Conservation (phyloP, 345 rosid genomes). For the Nephelium lappaceum region DNA sequence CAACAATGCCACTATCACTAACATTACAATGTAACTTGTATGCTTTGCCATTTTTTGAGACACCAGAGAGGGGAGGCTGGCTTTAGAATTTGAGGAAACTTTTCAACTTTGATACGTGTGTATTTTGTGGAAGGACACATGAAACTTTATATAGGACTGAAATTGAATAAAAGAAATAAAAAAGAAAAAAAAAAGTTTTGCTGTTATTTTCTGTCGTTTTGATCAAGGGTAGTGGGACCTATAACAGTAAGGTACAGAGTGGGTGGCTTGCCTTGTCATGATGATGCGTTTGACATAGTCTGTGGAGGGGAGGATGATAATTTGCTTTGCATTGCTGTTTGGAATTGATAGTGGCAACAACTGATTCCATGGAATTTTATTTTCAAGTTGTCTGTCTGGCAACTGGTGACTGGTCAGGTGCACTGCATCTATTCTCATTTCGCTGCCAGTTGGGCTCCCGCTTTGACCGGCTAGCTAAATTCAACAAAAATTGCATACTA, state of each 20-base stretch:
- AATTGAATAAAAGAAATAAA: background rate
- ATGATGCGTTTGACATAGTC: background rate
- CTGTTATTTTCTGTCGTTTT: background rate
- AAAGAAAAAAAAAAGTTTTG: background rate
- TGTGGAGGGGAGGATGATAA: background rate
- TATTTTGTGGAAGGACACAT: background rate
- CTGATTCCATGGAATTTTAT: background rate
- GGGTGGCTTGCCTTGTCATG: background rate
- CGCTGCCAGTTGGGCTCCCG: background rate
- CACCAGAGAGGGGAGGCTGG: background rate
- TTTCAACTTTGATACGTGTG: background rate
- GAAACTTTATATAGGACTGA: background rate
- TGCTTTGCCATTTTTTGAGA: constrained; percentile 3
- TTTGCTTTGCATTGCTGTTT: background rate
- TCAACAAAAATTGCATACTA: too few species aligned
- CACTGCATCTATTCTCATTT: background rate
- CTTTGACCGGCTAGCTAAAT: background rate
- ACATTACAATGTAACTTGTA: background rate
- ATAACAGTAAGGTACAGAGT: background rate
- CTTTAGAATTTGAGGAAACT: background rate
- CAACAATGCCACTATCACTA: background rate
- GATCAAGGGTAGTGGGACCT: constrained; percentile 5
- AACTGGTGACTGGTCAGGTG: background rate
- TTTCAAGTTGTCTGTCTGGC: background rate
- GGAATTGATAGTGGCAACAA: background rate